Evolutionary conservation across 345 rosid species (phyloP).

Genomic region (Turritis glabra): DNA sequence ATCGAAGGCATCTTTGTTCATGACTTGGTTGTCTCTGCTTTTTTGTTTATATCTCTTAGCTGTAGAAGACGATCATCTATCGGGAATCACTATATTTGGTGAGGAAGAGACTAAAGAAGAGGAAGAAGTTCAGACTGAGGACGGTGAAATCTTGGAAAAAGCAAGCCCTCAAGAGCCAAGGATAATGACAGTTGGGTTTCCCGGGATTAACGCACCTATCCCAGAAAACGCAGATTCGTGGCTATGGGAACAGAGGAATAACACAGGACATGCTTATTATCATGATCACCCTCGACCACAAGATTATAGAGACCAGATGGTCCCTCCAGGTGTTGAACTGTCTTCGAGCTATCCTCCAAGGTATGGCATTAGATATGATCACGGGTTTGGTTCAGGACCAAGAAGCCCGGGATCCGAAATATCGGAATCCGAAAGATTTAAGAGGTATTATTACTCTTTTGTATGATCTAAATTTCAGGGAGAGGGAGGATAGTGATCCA

Average conservation of each 20-base stretch:
- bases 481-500: constrained; percentile 30
- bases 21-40: neutral
- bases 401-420: constrained; percentile 40
- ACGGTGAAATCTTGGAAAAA: constrained; percentile 64
- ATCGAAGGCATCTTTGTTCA: neutral
- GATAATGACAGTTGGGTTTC: constrained; percentile 71
- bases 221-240: constrained; percentile 71
- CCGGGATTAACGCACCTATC: constrained; percentile 84
- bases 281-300: constrained; percentile 45
- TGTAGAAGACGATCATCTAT: constrained; percentile 59
- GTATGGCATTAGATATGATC: constrained; percentile 46
- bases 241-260: constrained; percentile 35
- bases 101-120: constrained; percentile 57
- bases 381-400: constrained; percentile 34
- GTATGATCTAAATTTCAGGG: constrained; percentile 31
- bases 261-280: constrained; percentile 42
- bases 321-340: constrained; percentile 58
- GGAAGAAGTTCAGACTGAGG: constrained; percentile 55
- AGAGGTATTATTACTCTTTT: constrained; percentile 39
- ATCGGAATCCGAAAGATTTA: constrained; percentile 47
- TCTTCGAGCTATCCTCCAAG: constrained; percentile 66
- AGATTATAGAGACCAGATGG: constrained; percentile 46
- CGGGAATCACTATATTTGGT: constrained; percentile 75
- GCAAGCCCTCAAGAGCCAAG: constrained; percentile 37
- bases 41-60: constrained; percentile 42